These are phyloP conservation scores for Monilinia aucupariae DNA, from an alignment of 2,329 filamentous ascomycete genomes.

Conservation along the genomic window DNA sequence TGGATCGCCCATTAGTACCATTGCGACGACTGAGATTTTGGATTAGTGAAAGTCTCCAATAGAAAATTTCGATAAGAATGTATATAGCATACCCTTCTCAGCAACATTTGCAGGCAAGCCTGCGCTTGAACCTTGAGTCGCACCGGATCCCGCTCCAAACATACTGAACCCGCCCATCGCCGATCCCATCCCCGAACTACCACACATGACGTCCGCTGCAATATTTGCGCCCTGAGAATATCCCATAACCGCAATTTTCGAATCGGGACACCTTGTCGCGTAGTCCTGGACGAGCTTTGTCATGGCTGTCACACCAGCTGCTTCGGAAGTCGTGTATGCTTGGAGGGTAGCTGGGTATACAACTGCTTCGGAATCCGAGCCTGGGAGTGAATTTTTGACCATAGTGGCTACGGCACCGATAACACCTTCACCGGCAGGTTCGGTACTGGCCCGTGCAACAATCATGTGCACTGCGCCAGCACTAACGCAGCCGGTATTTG, in stretches of 20 bases:
- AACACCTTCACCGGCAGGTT: conserved; percentile 35
- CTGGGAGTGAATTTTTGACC: conserved; percentile 32
- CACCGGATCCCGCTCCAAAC: too few relatives aligned
- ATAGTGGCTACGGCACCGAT: conserved; percentile 34
- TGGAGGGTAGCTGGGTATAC: conserved; percentile 34
- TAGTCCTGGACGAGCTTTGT: conserved; percentile 33
- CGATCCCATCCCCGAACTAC: conserved; percentile 13
- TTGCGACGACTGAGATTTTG: conserved; percentile 29
- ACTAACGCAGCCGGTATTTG: background rate
- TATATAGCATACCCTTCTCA: background rate
- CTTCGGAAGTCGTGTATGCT: conserved; percentile 32
- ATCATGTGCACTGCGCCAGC: conserved; percentile 33
- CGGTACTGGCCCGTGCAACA: conserved; percentile 36
- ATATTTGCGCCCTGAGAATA: conserved; percentile 31
- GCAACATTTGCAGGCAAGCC: conserved; percentile 17
- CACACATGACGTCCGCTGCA: conserved; percentile 33
- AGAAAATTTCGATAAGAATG: too few relatives aligned
- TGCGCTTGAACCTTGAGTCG: background rate
- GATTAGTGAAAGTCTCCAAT: conserved; percentile 8
- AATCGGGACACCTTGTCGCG: conserved; percentile 29
- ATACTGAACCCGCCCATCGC: too few relatives aligned
- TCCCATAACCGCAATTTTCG: conserved; percentile 31
- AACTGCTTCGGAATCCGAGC: conserved; percentile 35
- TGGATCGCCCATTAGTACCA: conserved; percentile 38
- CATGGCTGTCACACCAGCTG: conserved; percentile 34